phyloP scores from a whole-genome alignment of 441 rosid species.

The Aquilaria agallochum region DNA sequence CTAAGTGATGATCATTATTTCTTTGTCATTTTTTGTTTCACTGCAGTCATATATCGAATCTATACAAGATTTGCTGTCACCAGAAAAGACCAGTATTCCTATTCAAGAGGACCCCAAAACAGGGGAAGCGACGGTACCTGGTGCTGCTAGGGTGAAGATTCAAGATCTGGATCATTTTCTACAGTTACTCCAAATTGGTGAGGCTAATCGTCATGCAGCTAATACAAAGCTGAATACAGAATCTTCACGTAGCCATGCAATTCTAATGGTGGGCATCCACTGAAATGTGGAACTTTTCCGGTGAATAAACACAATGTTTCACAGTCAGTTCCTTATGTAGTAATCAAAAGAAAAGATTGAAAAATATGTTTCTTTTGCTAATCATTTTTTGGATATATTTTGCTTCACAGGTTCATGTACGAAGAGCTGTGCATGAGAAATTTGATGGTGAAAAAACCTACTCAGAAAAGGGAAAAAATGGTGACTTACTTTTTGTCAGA shows the following conservation, averaged over 20 bases:
- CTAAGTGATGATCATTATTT: constrained; percentile 1
- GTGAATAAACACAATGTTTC: neutral
- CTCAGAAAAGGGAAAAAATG: constrained; percentile 22
- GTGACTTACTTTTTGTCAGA: constrained; percentile 45
- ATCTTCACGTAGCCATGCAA: constrained; percentile 96
- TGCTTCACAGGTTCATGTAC: constrained; percentile 52
- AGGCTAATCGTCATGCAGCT: constrained; percentile 81
- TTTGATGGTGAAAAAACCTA: constrained; percentile 29
- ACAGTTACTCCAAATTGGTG: constrained; percentile 77
- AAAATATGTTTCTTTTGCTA: too few species aligned
- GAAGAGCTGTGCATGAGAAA: constrained; percentile 54
- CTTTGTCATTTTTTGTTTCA: constrained; percentile 1
- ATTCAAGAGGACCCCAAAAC: constrained; percentile 76
- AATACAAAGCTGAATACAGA: constrained; percentile 91
- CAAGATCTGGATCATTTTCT: constrained; percentile 61
- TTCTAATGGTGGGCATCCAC: constrained; percentile 58
- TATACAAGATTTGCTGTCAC: constrained; percentile 89
- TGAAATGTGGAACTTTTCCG: constrained; percentile 1
- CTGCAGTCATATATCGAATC: constrained; percentile 83
- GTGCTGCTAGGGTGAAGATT: constrained; percentile 53
- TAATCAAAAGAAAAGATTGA: too few species aligned
- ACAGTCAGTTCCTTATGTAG: neutral
- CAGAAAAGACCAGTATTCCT: constrained; percentile 64
- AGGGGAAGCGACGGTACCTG: constrained; percentile 80
- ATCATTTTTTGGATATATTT: neutral